Evolutionary conservation across 768 basidiomycete genomes (phyloP), one percentile per base, ranked within the genome.

Genomic region (Leccinum ochraceum): DNA sequence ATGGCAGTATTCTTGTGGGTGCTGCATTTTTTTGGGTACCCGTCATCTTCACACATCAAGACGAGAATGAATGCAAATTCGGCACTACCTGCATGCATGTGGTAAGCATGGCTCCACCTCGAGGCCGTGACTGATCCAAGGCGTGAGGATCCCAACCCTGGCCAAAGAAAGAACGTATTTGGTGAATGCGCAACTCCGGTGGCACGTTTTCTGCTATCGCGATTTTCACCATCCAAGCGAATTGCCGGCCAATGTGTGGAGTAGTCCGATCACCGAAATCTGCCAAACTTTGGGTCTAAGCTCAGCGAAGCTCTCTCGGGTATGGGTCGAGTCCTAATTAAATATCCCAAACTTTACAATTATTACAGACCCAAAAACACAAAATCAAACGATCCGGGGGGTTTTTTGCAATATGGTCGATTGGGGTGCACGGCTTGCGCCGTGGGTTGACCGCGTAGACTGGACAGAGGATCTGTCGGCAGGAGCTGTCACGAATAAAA

Each of bases 61-160:
- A 60, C 65, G 62, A 67, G 71, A 72, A 71, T 63, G 64, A 71
- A 69, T 49, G 63, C 71, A 69, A 73, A 71, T 69, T 67, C 64
- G 71, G 73, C 32, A 67, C 65, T 60, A 37, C 30, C 44, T 53
- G 63, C 53, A 58, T 65, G 64, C 72, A 70, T 70, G 74, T 74
- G 74, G 70, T 59, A 61, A 63, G 66, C 72, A 75, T 65, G 71
- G 68, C 56, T 66, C 69, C 64, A 64, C 72, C 72, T 74, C 71
- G 73, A 74, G 73, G 71, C 32, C 54, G 72, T 72, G 74, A 75
- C 64, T 71, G 74, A 74, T 74, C 57, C 2, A 60, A 74, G 63
- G 59, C 52, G 46, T 66, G 70, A 72, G 71, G 68, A 72, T 73
- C 68, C 50, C 71, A 73, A 50, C 59, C 63, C 62, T 66, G 66